A percentile compares a stretch with the other conserved stretches of the same genome.
phyloP scores from a whole-genome alignment of 352 stramenopile species.

The Globisporangium recalcitrans region DNA sequence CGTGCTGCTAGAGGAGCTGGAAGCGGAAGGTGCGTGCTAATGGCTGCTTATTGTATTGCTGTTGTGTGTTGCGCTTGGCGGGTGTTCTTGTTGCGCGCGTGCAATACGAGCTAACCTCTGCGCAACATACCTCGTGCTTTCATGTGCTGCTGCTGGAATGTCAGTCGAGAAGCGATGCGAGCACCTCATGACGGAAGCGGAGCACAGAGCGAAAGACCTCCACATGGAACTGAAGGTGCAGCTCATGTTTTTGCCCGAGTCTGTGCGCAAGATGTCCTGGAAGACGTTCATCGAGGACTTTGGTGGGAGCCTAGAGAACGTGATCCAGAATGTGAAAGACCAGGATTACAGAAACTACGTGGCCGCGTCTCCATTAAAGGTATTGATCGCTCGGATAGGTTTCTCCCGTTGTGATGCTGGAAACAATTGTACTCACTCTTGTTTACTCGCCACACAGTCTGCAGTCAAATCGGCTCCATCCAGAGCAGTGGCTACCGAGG shows the following conservation, averaged over 20 bases:
- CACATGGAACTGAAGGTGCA: constrained; percentile 76
- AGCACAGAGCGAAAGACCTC: constrained; percentile 56
- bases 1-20: constrained; percentile 50
- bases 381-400: neutral
- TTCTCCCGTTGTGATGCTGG: neutral
- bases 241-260: constrained; percentile 65
- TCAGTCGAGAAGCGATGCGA: constrained; percentile 66
- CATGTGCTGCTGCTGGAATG: neutral
- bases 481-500: neutral
- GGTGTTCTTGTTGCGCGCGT: neutral
- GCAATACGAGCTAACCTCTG: too few relatives aligned
- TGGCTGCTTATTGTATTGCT: neutral
- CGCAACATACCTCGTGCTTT: too few relatives aligned
- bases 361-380: constrained; percentile 33
- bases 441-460: neutral
- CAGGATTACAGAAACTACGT: constrained; percentile 28
- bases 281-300: constrained; percentile 80
- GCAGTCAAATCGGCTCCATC: neutral
- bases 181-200: constrained; percentile 42
- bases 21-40: constrained; percentile 44
- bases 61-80: neutral
- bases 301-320: constrained; percentile 62
- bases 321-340: constrained; percentile 55
- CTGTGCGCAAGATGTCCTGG: constrained; percentile 72
- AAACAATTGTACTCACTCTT: constrained; percentile 4